Percentiles rank a stretch among this genome's conserved stretches.
These are phyloP conservation scores for Hymenoscyphus albidus DNA, from an alignment of 2,329 filamentous ascomycete species.

Conservation along the genomic window DNA sequence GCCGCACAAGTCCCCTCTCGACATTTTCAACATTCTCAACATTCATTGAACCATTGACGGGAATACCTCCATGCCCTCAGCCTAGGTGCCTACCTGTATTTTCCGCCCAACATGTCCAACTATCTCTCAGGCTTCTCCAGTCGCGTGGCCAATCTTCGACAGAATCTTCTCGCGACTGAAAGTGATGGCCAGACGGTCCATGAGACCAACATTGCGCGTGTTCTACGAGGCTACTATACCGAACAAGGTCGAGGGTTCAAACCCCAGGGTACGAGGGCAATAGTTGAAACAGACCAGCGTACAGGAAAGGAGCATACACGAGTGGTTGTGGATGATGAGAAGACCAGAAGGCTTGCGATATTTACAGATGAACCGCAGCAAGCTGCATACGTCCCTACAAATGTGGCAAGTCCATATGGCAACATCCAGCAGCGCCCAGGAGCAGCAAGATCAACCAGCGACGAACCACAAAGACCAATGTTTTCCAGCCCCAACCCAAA, in stretches of 20 bases:
- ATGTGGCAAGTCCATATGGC: too few species aligned
- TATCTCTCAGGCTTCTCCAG: conserved; percentile 62
- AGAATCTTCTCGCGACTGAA: conserved; percentile 66
- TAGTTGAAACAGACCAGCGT: conserved; percentile 55
- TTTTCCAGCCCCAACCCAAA: too few species aligned
- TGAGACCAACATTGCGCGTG: conserved; percentile 91
- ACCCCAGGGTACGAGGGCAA: conserved; percentile 47
- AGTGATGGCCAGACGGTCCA: conserved; percentile 74
- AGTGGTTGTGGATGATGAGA: neutral
- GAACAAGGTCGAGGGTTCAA: conserved; percentile 3
- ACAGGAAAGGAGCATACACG: neutral
- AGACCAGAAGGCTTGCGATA: neutral
- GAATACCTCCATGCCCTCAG: neutral
- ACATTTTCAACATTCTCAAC: too few species aligned
- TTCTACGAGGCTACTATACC: conserved; percentile 84
- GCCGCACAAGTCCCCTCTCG: neutral
- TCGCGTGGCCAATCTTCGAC: conserved; percentile 54
- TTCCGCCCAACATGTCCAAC: conserved; percentile 59
- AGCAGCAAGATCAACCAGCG: neutral
- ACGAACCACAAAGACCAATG: neutral
- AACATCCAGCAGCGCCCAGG: neutral
- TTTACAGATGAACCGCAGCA: neutral
- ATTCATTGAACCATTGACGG: too few species aligned
- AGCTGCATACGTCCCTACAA: neutral
- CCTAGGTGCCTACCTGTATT: neutral